phyloP scores from a whole-genome alignment of 2,329 filamentous ascomycete species.

The Ascochyta pisi region DNA sequence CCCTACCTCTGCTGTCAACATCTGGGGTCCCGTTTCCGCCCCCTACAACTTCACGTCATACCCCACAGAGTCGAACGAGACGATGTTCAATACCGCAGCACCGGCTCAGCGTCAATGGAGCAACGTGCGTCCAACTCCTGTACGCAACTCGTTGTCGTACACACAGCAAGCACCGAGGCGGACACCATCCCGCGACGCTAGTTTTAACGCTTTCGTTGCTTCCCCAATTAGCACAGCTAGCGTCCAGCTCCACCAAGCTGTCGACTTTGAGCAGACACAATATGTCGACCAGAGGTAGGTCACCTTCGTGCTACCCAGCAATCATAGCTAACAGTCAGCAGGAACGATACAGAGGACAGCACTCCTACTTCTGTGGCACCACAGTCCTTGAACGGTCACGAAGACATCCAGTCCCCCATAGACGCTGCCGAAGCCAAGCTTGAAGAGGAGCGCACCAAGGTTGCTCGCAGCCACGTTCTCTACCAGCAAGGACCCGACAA shows the following conservation, averaged over 20 bases:
- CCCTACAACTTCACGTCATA: slow-evolving; percentile 40
- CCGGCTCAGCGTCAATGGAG: slow-evolving; percentile 32
- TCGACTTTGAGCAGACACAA: slow-evolving; percentile 33
- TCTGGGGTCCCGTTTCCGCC: slow-evolving; percentile 32
- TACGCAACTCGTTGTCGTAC: slow-evolving; percentile 40
- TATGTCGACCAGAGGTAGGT: slow-evolving; percentile 31
- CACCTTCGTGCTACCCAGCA: no score
- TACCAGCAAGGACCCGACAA: slow-evolving; percentile 71
- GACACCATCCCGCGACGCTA: slow-evolving; percentile 33
- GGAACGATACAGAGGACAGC: slow-evolving; percentile 39
- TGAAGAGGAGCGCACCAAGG: slow-evolving; percentile 49
- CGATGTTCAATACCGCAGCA: slow-evolving; percentile 31
- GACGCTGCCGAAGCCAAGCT: slow-evolving; percentile 42
- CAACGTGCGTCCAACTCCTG: slow-evolving; percentile 27
- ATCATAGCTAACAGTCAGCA: slow-evolving; percentile 16
- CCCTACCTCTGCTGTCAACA: slow-evolving; percentile 25
- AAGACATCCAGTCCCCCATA: slow-evolving; percentile 36
- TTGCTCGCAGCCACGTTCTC: slow-evolving; percentile 64
- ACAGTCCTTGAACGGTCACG: slow-evolving; percentile 39
- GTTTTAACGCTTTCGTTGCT: slow-evolving; percentile 37
- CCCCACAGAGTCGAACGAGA: slow-evolving; percentile 25
- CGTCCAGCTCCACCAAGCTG: slow-evolving; percentile 30
- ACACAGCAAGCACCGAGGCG: slow-evolving; percentile 31
- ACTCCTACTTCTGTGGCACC: slow-evolving; percentile 29
- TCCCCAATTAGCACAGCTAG: slow-evolving; percentile 43